Evolutionary conservation across 768 basidiomycete genomes (phyloP), one percentile per base, ranked within the genome.

Genomic region (Coprinellus aureogranulatus): DNA sequence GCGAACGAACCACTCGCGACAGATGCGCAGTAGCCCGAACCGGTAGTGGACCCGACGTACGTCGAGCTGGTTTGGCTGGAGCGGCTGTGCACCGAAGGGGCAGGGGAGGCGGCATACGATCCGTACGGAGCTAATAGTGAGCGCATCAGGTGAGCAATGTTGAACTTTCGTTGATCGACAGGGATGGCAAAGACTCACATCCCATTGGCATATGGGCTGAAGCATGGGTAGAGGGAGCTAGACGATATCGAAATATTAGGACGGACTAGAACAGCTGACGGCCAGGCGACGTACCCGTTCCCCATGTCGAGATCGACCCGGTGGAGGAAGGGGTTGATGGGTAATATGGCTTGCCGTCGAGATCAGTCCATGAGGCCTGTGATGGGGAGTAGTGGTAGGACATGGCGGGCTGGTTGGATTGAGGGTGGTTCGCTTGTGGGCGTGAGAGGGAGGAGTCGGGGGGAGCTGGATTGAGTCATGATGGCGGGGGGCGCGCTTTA

Each of bases 381-480:
- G 56, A 52, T 27, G 56, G 18, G 3, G 55, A 8, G n/a, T 39
- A 40, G 42, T 22, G 34, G 47, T 28, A 48, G 55, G 12, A 31
- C 31, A 34, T 22, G 18, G 46, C 2, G n/a, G 47, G 34, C 5
- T 12, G 28, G 2, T 30, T 23, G 49, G 30, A 16, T 23, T 27
- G 39, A 22, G 46, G 10, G 30, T 3, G 50, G 34, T 23, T 27
- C 5, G 22, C 27, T 18, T 18, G 18, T 6, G 42, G 42, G 27
- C 34, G 50, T 23, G 50, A 30, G 34, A 39, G 46, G 46, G 25
- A 27, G 22, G 6, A 22, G 10, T 18, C 18, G 18, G 47, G 55
- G 54, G 55, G 49, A 57, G 39, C 22, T 34, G 49, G 48, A 48
- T 22, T 44, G 56, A 57, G 49, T 57, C 56, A 57, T 44, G 11